Base-by-base conservation (phyloP, 108 stramenopile species). In the Schizochytrium sp. region DNA sequence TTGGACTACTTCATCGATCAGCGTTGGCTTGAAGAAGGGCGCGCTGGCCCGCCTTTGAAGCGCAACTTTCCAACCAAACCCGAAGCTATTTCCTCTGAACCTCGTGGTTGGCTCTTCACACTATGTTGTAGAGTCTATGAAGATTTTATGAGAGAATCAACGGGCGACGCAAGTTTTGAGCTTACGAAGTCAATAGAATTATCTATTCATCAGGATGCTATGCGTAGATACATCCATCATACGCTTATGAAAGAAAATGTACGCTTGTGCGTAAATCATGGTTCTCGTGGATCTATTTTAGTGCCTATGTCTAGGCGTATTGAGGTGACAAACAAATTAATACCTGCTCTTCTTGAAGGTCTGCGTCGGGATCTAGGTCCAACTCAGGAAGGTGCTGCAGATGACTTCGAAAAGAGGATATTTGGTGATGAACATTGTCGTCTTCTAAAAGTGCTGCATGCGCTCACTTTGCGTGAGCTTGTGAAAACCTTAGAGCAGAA, bases 1-100 rank as follows among this genome's bases (percentile, higher is more conserved):
- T 69, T 69, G 64, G 64, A 69, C 64, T 69, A 69, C 64, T 69
- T 69, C 44, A 69, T 69, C 64, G 64, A 69, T 44, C 64, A 69
- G 64, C 64, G 64, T 7, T 69, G 64, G 64, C 64, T 69, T 44
- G 64, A 69, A 28, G 28, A 28, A 28, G 28, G 28, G 28, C 28
- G 28, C 28, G 28, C 28, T 28, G 28, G 28, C 28, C 28, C 28
- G 28, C 28, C 28, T 28, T 28, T 28, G 28, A 28, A 28, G 28
- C 28, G 28, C 28, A 28, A 28, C 28, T 15, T 69, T 8, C 64
- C 64, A 38, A 15, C 7, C 64, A 28, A 38, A 69, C 64, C 64
- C 10, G 64, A 69, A 8, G 64, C 40, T 38, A 44, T 69, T 1
- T 8, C 10, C 7, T 3, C 64, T 7, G 5, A 15, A 15, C 42